Conservation (phyloP, 2,329 filamentous ascomycete species). For the Cyclaneusma minus region DNA sequence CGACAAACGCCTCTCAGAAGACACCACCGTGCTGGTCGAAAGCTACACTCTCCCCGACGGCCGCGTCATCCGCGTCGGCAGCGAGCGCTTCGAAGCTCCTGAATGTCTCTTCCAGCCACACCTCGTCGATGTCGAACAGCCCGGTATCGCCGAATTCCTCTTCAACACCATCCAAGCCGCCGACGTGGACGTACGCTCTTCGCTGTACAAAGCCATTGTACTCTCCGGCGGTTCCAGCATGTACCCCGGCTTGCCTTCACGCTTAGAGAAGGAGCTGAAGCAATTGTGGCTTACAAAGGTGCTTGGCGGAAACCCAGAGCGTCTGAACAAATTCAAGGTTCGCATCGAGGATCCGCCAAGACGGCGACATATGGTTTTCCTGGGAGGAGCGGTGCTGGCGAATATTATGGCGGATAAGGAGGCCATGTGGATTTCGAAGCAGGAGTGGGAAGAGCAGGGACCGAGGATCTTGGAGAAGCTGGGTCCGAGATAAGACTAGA, state of each 20-base stretch:
- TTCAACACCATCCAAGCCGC: slow-evolving; percentile 98
- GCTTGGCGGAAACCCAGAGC: slow-evolving; percentile 78
- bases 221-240: slow-evolving; percentile 95
- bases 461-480: slow-evolving; percentile 76
- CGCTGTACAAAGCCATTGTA: slow-evolving; percentile 93
- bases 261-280: slow-evolving; percentile 96
- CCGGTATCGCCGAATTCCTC: slow-evolving; percentile 88
- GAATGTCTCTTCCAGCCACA: slow-evolving; percentile 98
- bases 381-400: slow-evolving; percentile 88
- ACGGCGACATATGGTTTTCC: slow-evolving; percentile 97
- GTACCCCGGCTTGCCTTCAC: slow-evolving; percentile 90
- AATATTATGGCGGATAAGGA: slow-evolving; percentile 99
- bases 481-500: slow-evolving; percentile 53
- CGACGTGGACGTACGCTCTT: slow-evolving; percentile 86
- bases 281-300: slow-evolving; percentile 94
- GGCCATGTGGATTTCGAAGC: slow-evolving; percentile 96
- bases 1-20: slow-evolving; percentile 89
- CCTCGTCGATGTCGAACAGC: slow-evolving; percentile 92
- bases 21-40: slow-evolving; percentile 93
- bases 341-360: slow-evolving; percentile 95
- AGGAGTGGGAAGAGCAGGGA: slow-evolving; percentile 94
- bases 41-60: slow-evolving; percentile 96
- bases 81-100: slow-evolving; percentile 93
- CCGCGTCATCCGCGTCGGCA: slow-evolving; percentile 87
- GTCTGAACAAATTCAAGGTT: slow-evolving; percentile 97